Conservation (phyloP, 441 rosid genomes). For the Gossypium davidsonii region DNA sequence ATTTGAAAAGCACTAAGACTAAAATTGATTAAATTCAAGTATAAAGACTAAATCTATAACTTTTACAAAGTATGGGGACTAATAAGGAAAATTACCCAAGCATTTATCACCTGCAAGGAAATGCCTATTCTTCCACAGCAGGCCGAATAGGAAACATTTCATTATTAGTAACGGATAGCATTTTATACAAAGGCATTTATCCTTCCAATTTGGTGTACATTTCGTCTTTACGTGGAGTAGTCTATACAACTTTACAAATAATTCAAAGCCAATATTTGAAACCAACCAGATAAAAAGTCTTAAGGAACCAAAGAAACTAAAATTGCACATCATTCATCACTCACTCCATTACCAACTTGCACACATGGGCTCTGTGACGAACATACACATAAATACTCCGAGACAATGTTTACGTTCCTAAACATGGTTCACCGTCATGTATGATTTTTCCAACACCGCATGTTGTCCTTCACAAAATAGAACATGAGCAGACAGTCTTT, state of each 20-base stretch:
- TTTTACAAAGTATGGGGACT: no score
- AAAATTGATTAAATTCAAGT: no score
- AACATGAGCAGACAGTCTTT: conserved; percentile 75
- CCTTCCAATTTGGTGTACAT: conserved; percentile 21
- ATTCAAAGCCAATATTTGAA: conserved; percentile 20
- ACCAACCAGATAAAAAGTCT: not conserved
- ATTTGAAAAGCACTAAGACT: no score
- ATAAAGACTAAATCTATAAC: no score
- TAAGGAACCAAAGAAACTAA: conserved; percentile 7
- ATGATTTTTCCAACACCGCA: conserved; percentile 10
- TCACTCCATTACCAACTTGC: conserved; percentile 17
- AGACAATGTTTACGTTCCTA: conserved; percentile 14
- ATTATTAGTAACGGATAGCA: not conserved
- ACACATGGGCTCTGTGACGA: conserved; percentile 19
- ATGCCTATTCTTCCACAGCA: not conserved
- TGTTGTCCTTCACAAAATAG: conserved; percentile 56
- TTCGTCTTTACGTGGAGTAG: conserved; percentile 25
- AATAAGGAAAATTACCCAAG: no score
- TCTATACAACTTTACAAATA: conserved; percentile 31
- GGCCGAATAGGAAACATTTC: not conserved
- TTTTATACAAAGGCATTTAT: conserved; percentile 11
- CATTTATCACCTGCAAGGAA: not conserved
- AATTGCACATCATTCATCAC: conserved; percentile 13
- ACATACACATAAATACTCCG: conserved; percentile 17
- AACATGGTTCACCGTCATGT: not conserved